A percentile compares a stretch with the other conserved stretches of the same genome.
Evolutionary conservation across 83 land plant genomes (phyloP).

Genomic region (Thuja plicata): DNA sequence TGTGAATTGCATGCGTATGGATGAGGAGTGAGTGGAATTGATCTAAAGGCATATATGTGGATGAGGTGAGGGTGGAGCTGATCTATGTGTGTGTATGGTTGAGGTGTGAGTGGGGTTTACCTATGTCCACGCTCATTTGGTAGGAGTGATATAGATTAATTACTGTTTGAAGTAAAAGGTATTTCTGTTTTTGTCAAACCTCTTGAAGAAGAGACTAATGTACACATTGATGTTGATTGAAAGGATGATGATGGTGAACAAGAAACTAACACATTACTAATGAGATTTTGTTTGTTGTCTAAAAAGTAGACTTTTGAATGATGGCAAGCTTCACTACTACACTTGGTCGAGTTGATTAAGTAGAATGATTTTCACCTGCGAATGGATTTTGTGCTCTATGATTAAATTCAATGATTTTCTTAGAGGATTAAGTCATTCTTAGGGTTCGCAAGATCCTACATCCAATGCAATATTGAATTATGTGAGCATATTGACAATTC

Average conservation of each 20-base stretch:
- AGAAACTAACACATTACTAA: not conserved
- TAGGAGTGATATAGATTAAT: not conserved
- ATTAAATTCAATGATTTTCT: no score
- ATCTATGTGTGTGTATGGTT: not conserved
- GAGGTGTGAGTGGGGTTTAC: not conserved
- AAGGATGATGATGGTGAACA: not conserved
- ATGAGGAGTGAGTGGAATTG: not conserved
- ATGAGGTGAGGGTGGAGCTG: not conserved
- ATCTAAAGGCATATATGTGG: not conserved
- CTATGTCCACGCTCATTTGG: not conserved
- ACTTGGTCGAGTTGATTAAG: not conserved
- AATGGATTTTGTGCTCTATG: no score
- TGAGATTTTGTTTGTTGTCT: not conserved
- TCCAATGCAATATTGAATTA: no score
- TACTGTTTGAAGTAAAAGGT: no score
- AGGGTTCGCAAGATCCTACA: no score
- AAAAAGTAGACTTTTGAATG: not conserved
- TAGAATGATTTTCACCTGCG: no score
- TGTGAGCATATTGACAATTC: no score
- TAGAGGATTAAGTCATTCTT: no score
- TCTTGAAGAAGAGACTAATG: not conserved
- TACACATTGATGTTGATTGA: not conserved
- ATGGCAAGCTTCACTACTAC: not conserved
- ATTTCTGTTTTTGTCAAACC: not conserved
- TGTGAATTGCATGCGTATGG: not conserved